Base-by-base conservation (phyloP, 352 stramenopile genomes). In the Thraustotheca clavata region DNA sequence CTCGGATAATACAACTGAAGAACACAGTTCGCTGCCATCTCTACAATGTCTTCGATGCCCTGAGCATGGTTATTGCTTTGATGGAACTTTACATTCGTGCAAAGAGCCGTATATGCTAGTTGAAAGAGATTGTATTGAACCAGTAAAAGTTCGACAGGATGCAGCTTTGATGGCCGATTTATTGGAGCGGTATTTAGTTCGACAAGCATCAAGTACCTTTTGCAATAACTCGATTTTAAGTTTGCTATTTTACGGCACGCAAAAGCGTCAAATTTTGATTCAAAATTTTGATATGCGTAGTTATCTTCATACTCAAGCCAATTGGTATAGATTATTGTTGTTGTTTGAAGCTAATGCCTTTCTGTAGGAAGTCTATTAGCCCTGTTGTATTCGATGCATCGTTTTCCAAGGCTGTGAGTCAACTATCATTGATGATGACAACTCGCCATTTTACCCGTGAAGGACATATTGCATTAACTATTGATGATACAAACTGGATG, bases 281-380 rank as follows among this genome's bases (percentile, higher is more conserved):
- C 18, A 4, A 9, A 16, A 12, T 3, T 38, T 33, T 9, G 57
- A 65, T 5, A 24, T 55, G 57, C 38, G 36, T 20, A 27, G 20
- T 16, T 65, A 65, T 26, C 22, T 65, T 3, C 57, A 26, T 33
- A 50, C 9, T 24, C 57, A 65, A 55, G 57, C 57, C 41, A 65
- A 40, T 18, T 65, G 57, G 57, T 65, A 32, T 26, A 26, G 26
- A 18, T 14, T 48, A n/a, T n/a, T n/a, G n/a, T n/a, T 14, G 16
- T 60, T 60, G 49, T 20, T 60, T 4, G 4, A 60, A 27, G 14
- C 1, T 60, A 26, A n/a, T n/a, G 7, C 26, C n/a, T 34, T 3
- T 34, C 31, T 5, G n/a, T 63, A 63, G 55, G 55, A 24, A 63
- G 7, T 24, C 34, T 14, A 29, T 22, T n/a, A 47, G 39, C 36